Evolutionary conservation across 2,329 filamentous ascomycete genomes (phyloP), one percentile per base, ranked within the genome.

Genomic region (Ceratocystis ficicola): DNA sequence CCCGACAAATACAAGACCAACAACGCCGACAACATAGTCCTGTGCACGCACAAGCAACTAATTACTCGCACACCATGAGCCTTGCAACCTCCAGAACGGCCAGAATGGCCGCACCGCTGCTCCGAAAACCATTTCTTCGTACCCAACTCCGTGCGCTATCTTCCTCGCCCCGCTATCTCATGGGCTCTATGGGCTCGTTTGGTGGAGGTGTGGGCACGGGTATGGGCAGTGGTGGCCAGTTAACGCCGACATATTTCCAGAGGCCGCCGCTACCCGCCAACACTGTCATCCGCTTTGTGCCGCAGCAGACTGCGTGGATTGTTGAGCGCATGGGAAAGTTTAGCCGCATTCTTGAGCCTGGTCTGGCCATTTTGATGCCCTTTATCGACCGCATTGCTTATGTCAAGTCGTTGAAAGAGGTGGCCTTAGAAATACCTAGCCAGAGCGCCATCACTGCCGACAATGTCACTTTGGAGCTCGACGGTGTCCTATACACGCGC

Each of bases 321-420:
- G 94, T 99, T 66, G 94, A 99, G 83, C 92, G 94, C 73, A 99
- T 99, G 94, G 94, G 94, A 72, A 94, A 92, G 77, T 99, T 96
- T 79, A 88, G 90, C 77, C 84, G 92, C 68, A 96, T 99, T 72
- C 80, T 99, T 63, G 85, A 96, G 72, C 94, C 94, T 2, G 94
- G 94, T 66, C 80, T 99, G 69, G 92, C 94, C 25, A 82, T 99
- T 69, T 78, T 99, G 70, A 81, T 94, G 65, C 94, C 94, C 1
- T 88, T 97, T 70, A 79, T 99, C 75, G 94, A 99, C 77, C 88
- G 91, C 69, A 97, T 99, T 75, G 89, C 94, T 71, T 99, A 99
- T 75, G 94, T 99, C 70, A 96, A 95, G 81, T 95, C 89, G 70
- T 80, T 99, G 76, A 99, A 99, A 81, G 94, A 99, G 77, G 85